Conservation (phyloP, 768 basidiomycete genomes). For the Boletellus ananiceps region DNA sequence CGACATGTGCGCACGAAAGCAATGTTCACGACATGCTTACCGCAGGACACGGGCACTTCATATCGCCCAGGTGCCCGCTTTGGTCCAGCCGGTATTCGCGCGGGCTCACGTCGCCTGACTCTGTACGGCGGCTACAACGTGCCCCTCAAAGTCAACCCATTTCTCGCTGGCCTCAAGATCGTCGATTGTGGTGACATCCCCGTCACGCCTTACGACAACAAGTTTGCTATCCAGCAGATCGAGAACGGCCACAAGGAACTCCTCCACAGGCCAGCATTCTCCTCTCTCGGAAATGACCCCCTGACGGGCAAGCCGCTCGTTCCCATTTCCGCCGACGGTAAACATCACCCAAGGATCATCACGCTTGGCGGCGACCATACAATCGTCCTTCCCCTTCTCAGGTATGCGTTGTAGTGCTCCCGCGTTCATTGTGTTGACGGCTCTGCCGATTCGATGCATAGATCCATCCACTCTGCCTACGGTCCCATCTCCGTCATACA, state of each 20-base stretch:
- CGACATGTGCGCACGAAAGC: neutral
- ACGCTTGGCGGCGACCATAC: conserved; percentile 89
- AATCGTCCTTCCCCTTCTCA: conserved; percentile 59
- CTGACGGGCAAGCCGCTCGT: conserved; percentile 51
- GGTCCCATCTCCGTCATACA: conserved; percentile 81
- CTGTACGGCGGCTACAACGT: conserved; percentile 79
- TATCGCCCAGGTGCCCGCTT: conserved; percentile 84
- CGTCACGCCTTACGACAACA: conserved; percentile 76
- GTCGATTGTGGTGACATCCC: conserved; percentile 80
- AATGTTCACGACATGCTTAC: neutral
- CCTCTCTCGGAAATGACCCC: conserved; percentile 59
- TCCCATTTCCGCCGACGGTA: conserved; percentile 64
- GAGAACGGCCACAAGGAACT: conserved; percentile 67
- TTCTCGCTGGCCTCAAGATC: conserved; percentile 59
- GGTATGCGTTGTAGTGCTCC: conserved; percentile 9
- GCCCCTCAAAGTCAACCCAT: conserved; percentile 68
- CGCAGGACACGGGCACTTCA: conserved; percentile 65
- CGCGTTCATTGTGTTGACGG: neutral
- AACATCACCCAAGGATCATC: conserved; percentile 72
- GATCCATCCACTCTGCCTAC: conserved; percentile 73
- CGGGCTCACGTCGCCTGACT: conserved; percentile 70
- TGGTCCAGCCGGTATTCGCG: conserved; percentile 79
- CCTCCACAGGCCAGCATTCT: conserved; percentile 58
- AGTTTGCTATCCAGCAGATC: conserved; percentile 68
- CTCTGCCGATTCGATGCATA: conserved; percentile 13